Conservation (phyloP, 768 basidiomycete genomes). For the Harrya chromipes region DNA sequence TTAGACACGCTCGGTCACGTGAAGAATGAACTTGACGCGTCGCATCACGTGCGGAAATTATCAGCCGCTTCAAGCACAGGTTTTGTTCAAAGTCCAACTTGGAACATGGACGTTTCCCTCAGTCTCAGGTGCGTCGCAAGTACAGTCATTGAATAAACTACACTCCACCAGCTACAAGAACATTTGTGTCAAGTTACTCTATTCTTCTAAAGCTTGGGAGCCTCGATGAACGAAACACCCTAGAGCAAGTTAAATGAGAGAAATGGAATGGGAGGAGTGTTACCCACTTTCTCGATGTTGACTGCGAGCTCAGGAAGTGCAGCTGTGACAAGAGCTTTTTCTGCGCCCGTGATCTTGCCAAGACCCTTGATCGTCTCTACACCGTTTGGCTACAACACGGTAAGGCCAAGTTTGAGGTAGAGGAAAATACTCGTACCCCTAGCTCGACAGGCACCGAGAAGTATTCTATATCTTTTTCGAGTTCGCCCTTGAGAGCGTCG, state of each 20-base stretch:
- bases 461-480: slow-evolving; percentile 75
- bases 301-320: slow-evolving; percentile 74
- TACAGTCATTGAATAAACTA: background rate
- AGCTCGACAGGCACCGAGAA: slow-evolving; percentile 90
- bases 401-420: background rate
- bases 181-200: background rate
- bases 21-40: slow-evolving; percentile 28
- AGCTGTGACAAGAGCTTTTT: slow-evolving; percentile 73
- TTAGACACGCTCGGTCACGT: slow-evolving; percentile 22
- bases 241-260: slow-evolving; percentile 3
- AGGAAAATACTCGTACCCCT: slow-evolving; percentile 50
- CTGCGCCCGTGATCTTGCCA: slow-evolving; percentile 67
- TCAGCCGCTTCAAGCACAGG: too few relatives aligned
- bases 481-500: slow-evolving; percentile 71
- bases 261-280: background rate
- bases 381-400: slow-evolving; percentile 60
- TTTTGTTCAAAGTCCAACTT: too few relatives aligned
- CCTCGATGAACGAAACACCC: slow-evolving; percentile 26
- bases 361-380: slow-evolving; percentile 80
- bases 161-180: slow-evolving; percentile 2
- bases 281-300: slow-evolving; percentile 69
- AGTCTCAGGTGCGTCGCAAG: too few relatives aligned
- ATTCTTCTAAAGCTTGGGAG: slow-evolving; percentile 26
- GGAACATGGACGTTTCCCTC: too few relatives aligned
- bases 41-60: slow-evolving; percentile 19